These are phyloP conservation scores for Globisporangium carolinianum DNA, from an alignment of 352 stramenopile species.

Conservation along the genomic window DNA sequence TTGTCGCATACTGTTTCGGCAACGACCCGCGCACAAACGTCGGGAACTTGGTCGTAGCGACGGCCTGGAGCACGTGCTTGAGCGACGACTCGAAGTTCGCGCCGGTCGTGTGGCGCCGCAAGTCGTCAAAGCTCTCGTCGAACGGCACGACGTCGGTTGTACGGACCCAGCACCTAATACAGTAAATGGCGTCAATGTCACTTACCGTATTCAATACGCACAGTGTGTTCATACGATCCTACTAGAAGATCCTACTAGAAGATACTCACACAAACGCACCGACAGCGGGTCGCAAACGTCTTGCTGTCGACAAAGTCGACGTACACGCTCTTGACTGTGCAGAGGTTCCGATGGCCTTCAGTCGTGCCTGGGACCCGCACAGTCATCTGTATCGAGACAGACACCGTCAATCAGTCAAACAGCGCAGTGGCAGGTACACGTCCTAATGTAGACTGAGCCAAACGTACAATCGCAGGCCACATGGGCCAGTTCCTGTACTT, in stretches of 20 bases:
- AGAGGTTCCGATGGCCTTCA: conserved; percentile 30
- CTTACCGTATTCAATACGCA: background rate
- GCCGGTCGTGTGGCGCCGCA: conserved; percentile 25
- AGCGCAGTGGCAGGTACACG: too few species aligned
- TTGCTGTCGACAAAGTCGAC: conserved; percentile 56
- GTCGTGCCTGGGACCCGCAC: conserved; percentile 46
- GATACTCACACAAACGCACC: conserved; percentile 16
- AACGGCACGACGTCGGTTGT: conserved; percentile 31
- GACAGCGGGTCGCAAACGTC: conserved; percentile 30
- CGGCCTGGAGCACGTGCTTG: conserved; percentile 25
- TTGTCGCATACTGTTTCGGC: conserved; percentile 21
- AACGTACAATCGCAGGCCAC: conserved; percentile 62
- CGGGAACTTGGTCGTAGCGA: conserved; percentile 41
- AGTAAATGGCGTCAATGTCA: background rate
- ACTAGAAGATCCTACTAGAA: background rate
- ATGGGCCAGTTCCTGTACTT: conserved; percentile 76
- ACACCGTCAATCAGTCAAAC: background rate
- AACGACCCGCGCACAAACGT: conserved; percentile 43
- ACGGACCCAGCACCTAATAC: conserved; percentile 41
- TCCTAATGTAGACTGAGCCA: too few species aligned
- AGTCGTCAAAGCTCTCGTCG: conserved; percentile 24
- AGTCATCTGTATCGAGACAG: conserved; percentile 33
- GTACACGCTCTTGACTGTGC: conserved; percentile 28
- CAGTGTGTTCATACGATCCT: background rate
- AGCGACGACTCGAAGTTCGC: conserved; percentile 38